Evolutionary conservation across 2,329 filamentous ascomycete species (phyloP), one percentile per base, ranked within the genome.

Genomic region (Colletotrichum limetticola): DNA sequence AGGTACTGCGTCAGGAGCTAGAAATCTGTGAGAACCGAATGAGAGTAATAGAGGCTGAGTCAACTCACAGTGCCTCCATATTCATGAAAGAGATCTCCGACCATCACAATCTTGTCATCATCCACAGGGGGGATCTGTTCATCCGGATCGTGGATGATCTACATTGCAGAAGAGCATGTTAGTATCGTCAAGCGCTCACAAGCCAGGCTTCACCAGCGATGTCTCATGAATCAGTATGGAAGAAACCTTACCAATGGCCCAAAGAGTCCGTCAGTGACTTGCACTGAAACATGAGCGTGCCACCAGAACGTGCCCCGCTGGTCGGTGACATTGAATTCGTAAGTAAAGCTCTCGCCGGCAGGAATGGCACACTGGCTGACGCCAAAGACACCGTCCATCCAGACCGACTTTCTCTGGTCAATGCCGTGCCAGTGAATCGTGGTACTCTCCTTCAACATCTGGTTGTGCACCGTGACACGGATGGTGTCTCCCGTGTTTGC

Each of bases 341-440:
- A 89, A 2, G 82, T 87, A 42, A 91, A 84, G 0, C 85, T 88
- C 61, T 80, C 79, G 0, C 89, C 90, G 0, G 91, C 86, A 1
- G 87, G 84, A 22, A 93, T 89, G 1, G 84, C 84, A 75, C 90
- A 91, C 76, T 92, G 92, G 1, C 87, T 90, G 9, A 93, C 86
- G 49, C 88, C 89, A 0, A 86, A 82, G 2, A 91, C 87, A 3
- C 92, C 92, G 76, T 94, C 92, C 90, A 93, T 92, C 74, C 89
- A 86, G 24, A 86, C 90, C 0, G 89, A 89, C 46, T 89, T 88
- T 74, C 88, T 88, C 80, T 93, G 91, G 76, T 89, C 90, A 74
- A 94, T 84, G 22, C 92, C 92, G 77, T 94, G 92, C 83, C 91
- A 94, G 77, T 94, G 92, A 16, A 94, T 84, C 59, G 87, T 87